Conservation (phyloP, 495 filamentous ascomycete species). For the Penicillium nucicola region DNA sequence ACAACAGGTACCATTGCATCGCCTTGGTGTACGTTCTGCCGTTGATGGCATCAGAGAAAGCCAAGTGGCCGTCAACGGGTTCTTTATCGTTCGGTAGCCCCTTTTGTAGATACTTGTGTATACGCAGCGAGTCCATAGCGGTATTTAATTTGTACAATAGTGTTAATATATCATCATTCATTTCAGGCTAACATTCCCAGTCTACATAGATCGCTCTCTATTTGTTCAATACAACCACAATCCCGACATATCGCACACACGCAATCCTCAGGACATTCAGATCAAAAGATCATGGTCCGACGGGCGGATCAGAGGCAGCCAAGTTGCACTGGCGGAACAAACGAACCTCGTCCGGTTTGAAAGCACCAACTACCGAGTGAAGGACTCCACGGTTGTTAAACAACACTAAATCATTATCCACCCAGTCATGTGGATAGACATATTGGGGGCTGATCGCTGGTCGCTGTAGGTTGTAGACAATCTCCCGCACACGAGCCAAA, state of each 20-base stretch:
- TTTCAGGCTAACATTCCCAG: background rate
- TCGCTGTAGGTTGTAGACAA: slow-evolving; percentile 65
- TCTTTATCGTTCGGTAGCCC: slow-evolving; percentile 35
- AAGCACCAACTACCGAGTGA: slow-evolving; percentile 71
- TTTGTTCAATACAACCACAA: background rate
- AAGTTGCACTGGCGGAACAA: slow-evolving; percentile 76
- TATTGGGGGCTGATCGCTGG: slow-evolving; percentile 63
- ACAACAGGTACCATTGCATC: slow-evolving; percentile 53
- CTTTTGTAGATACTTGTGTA: background rate
- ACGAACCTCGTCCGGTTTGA: slow-evolving; percentile 65
- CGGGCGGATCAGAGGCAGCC: slow-evolving; percentile 43
- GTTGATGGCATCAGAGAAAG: slow-evolving; percentile 48
- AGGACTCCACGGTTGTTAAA: slow-evolving; percentile 72
- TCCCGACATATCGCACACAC: background rate
- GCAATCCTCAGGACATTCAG: background rate
- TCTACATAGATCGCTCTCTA: background rate
- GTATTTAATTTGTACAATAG: slow-evolving; percentile 5
- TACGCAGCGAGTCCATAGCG: background rate
- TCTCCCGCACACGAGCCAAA: slow-evolving; percentile 60
- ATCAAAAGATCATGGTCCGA: slow-evolving; percentile 13
- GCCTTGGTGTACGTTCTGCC: slow-evolving; percentile 51
- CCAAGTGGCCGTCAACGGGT: slow-evolving; percentile 33
- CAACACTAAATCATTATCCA: slow-evolving; percentile 67
- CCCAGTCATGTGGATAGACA: slow-evolving; percentile 74
- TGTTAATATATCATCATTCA: background rate